phyloP scores from a whole-genome alignment of 345 rosid species.

The Lepidium africanum region DNA sequence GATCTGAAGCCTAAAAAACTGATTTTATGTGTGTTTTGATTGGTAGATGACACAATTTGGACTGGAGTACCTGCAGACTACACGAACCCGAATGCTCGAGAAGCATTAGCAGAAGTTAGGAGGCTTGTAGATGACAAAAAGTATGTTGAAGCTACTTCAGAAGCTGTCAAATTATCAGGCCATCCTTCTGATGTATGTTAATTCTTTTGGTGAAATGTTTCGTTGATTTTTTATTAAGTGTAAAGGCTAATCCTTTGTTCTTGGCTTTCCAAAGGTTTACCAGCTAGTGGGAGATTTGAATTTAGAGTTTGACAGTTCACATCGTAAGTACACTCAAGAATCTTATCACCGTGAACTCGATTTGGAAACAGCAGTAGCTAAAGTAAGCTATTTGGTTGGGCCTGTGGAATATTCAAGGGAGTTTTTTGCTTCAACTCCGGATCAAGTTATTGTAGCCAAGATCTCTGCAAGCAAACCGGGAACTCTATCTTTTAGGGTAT shows the following conservation, averaged over 20 bases:
- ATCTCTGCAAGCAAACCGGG: constrained; percentile 59
- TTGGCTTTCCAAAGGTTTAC: constrained; percentile 47
- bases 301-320: constrained; percentile 67
- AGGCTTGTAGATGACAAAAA: constrained; percentile 53
- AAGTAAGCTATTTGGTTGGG: constrained; percentile 57
- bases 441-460: constrained; percentile 62
- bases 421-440: constrained; percentile 63
- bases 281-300: constrained; percentile 82
- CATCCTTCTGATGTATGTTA: constrained; percentile 59
- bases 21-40: background rate
- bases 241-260: background rate
- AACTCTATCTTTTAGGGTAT: constrained; percentile 54
- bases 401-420: constrained; percentile 56
- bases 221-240: background rate
- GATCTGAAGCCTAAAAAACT: background rate
- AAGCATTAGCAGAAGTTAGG: constrained; percentile 60
- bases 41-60: constrained; percentile 83
- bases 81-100: constrained; percentile 52
- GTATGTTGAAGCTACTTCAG: constrained; percentile 63
- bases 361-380: constrained; percentile 72
- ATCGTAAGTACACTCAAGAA: constrained; percentile 48
- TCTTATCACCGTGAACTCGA: constrained; percentile 87
- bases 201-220: background rate
- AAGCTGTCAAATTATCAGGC: constrained; percentile 52
- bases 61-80: constrained; percentile 75